Percentiles rank a stretch among this genome's conserved stretches.
Conservation (phyloP, 1,284 basidiomycete species). For the Tilletia setariae region DNA sequence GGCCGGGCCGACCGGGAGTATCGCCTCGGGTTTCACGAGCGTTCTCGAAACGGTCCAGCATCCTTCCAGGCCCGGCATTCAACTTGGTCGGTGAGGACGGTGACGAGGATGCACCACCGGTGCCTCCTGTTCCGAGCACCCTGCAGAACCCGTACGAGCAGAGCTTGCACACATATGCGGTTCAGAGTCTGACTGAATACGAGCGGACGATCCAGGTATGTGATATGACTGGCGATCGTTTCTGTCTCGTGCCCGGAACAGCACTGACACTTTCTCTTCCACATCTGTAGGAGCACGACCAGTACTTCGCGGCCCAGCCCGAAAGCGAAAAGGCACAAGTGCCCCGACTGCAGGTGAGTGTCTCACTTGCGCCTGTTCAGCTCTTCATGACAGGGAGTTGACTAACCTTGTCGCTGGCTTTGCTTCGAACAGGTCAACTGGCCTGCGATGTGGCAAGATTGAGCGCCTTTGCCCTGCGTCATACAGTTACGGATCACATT, state of each 20-base stretch:
- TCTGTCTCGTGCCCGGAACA: background rate
- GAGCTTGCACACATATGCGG: constrained; percentile 43
- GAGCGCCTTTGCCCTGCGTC: background rate
- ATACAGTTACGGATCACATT: no score
- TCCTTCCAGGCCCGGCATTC: constrained; percentile 43
- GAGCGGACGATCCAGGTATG: constrained; percentile 42
- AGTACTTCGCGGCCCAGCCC: constrained; percentile 37
- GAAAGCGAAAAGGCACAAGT: constrained; percentile 34
- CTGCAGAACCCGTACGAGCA: constrained; percentile 34
- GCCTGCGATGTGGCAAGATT: constrained; percentile 17
- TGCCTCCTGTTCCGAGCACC: constrained; percentile 31
- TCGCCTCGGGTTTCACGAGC: constrained; percentile 38
- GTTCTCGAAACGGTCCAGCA: constrained; percentile 40
- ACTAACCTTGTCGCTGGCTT: background rate
- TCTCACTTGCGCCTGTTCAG: background rate
- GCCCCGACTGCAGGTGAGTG: constrained; percentile 40
- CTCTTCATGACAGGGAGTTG: background rate
- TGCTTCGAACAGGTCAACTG: constrained; percentile 14
- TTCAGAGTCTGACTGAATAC: constrained; percentile 45
- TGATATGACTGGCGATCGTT: background rate
- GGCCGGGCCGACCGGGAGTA: background rate
- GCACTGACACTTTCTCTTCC: background rate
- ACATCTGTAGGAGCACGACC: constrained; percentile 39
- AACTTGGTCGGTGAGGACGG: constrained; percentile 35
- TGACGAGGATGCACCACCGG: constrained; percentile 26